Base-by-base conservation (phyloP, 208 protist species). In the Zelonia costaricensis region DNA sequence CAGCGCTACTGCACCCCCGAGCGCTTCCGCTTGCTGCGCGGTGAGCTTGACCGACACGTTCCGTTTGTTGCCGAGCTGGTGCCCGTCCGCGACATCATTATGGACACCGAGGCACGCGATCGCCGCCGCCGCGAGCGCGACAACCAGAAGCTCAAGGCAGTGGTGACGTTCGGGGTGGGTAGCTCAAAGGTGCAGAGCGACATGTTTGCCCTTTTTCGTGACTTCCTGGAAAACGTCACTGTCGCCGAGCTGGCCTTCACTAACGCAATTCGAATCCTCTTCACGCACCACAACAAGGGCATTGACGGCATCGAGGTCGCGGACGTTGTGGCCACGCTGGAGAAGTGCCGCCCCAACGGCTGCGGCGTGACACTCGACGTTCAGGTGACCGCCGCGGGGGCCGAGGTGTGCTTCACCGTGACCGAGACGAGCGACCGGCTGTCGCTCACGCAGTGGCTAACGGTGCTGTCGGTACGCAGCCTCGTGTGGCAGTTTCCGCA, bases 151-250 rank as follows among this genome's bases (percentile, higher is more conserved):
- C 78, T 88, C 16, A 78, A 70, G 44, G 78, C 76, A 15, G 22
- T 62, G 38, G 54, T 88, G 36, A 72, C 73, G 2, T 93, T 91
- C 48, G 86, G 76, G 15, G 75, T 95, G 18, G 86, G 82, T 38
- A 95, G 83, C 47, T 70, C 76, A 33, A 86, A 92, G 62, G 78
- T 95, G 27, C 84, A 91, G 61, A 80, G 80, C 27, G 90, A 95
- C 69, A 95, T 95, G 90, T 93, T 93, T 56, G 54, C 78, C n/a
- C 51, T 93, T 44, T 92, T 95, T 52, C 85, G 83, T 25, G 58
- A 65, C n/a, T 76, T 95, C 27, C 46, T 91, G 23, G 69, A 76
- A 3, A 73, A 70, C 47, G 39, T 84, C 7, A 76, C 82, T 0
- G 55, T 95, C 16, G 67, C 74, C 27, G 84, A 95, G 49, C 80